These are phyloP conservation scores for Kwoniella sp. DNA, from an alignment of 768 basidiomycete species.

Conservation along the genomic window DNA sequence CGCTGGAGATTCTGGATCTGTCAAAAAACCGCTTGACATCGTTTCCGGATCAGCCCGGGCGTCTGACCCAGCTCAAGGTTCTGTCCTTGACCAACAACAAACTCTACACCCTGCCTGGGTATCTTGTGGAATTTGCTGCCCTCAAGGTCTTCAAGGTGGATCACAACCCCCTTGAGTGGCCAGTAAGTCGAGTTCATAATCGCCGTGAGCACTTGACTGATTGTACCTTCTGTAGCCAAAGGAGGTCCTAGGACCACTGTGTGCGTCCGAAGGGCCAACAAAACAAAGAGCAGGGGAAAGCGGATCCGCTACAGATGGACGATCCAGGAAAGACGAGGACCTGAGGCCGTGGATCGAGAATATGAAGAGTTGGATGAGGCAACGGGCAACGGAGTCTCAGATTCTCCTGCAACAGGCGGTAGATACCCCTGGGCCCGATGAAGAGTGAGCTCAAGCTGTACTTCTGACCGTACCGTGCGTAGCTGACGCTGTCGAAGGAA, in stretches of 20 bases:
- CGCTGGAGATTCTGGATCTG: slow-evolving; percentile 88
- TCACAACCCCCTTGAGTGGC: slow-evolving; percentile 92
- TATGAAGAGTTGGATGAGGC: slow-evolving; percentile 71
- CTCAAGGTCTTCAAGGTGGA: slow-evolving; percentile 80
- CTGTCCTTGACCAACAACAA: slow-evolving; percentile 83
- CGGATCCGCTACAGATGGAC: slow-evolving; percentile 1
- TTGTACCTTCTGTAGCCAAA: slow-evolving; percentile 22
- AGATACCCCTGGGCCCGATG: slow-evolving; percentile 2
- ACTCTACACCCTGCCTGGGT: slow-evolving; percentile 70
- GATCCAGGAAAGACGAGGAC: slow-evolving; percentile 51
- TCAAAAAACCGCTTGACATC: slow-evolving; percentile 83
- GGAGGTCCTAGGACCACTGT: slow-evolving; percentile 42
- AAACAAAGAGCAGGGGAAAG: no score
- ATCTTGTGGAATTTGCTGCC: slow-evolving; percentile 66
- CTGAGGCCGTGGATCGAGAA: slow-evolving; percentile 68
- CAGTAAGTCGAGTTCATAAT: slow-evolving; percentile 49
- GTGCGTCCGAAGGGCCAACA: slow-evolving; percentile 21
- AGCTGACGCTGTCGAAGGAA: no score
- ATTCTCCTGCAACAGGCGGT: slow-evolving; percentile 23
- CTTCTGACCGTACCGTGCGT: no score
- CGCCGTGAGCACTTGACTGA: neutral
- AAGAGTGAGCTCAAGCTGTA: neutral
- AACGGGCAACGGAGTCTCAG: slow-evolving; percentile 46
- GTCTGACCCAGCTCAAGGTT: slow-evolving; percentile 74
- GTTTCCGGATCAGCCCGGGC: slow-evolving; percentile 74